Conservation (phyloP, 2,329 filamentous ascomycete species). For the Alternaria triticimaculans region DNA sequence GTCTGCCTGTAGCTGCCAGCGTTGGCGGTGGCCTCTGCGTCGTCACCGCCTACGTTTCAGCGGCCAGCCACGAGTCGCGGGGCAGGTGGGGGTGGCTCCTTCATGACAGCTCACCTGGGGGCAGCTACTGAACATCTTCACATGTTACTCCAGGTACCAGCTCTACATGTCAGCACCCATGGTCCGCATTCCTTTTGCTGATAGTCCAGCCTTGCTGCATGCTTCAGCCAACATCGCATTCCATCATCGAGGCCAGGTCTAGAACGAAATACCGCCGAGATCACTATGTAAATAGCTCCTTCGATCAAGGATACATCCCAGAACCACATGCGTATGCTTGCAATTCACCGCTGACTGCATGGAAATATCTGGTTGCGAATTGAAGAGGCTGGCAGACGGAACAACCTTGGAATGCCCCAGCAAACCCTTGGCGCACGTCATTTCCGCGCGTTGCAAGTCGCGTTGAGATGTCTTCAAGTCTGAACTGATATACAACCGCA, state of each 20-base stretch:
- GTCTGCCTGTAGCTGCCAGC: constrained; percentile 34
- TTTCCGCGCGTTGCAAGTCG: not conserved
- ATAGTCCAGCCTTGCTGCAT: not conserved
- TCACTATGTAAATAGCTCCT: not conserved
- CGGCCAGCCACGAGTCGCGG: constrained; percentile 9
- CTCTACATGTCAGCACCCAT: not conserved
- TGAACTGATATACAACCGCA: not conserved
- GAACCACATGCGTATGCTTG: not conserved
- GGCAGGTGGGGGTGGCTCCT: constrained; percentile 15
- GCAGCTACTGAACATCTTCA: not conserved
- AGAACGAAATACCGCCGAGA: not conserved
- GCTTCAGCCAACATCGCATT: not conserved
- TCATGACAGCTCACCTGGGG: not conserved
- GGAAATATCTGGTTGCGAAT: not conserved
- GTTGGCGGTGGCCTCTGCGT: constrained; percentile 6
- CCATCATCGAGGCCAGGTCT: not conserved
- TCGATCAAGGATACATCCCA: not conserved
- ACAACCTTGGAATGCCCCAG: constrained; percentile 18
- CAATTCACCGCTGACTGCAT: not conserved
- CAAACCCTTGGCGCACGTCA: constrained; percentile 19
- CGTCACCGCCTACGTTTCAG: constrained; percentile 15
- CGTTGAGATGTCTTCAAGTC: not conserved
- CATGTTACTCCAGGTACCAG: not conserved
- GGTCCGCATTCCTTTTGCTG: not conserved
- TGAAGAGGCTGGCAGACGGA: constrained; percentile 1